Base-by-base conservation (phyloP, 352 stramenopile species). In the Blastocystis sp. region DNA sequence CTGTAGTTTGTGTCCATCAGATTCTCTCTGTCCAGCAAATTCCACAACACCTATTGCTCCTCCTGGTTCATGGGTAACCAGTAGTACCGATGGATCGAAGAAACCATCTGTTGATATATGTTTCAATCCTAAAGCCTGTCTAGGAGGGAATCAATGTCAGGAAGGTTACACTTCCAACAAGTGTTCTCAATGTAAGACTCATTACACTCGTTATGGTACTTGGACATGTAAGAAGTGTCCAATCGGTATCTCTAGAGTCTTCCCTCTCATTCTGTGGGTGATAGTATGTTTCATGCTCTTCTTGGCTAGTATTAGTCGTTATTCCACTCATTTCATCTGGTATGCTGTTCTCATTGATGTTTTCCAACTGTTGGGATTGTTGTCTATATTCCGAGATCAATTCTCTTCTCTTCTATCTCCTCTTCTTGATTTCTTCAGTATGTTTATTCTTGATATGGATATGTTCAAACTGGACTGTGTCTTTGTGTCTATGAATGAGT, bases 381-480 rank as follows among this genome's bases (percentile, higher is more conserved):
- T 75, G 32, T 75, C 63, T 3, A n/a, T 75, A 1, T 75, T 75
- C 63, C 29, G 35, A n/a, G 29, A 49, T 49, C 63, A 24, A n/a
- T 75, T 75, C 63, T 75, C 63, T 29, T 29, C 63, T 4, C 5
- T 75, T 5, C 14, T 75, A 24, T 6, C 63, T 5, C 63, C 63
- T 54, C 14, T 75, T 21, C 19, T 75, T 5, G 63, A 75, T 19
- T 75, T 75, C 63, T 75, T 24, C 63, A 75, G 63, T 42, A 19
- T 75, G 14, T 75, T 75, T 19, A 46, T 75, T n/a, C 39, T 75
- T 49, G 63, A 75, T 32, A 54, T 29, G n/a, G 63, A 75, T 19
- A n/a, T 75, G 32, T 54, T 75, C 63, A 32, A 54, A 6, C 39
- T 75, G 63, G 63, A 75, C 5, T 75, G 63, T 75, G 16, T 56